A percentile compares a stretch with the other conserved stretches of the same genome.
Conservation (phyloP, 108 stramenopile species). For the Nitzschia sp. region DNA sequence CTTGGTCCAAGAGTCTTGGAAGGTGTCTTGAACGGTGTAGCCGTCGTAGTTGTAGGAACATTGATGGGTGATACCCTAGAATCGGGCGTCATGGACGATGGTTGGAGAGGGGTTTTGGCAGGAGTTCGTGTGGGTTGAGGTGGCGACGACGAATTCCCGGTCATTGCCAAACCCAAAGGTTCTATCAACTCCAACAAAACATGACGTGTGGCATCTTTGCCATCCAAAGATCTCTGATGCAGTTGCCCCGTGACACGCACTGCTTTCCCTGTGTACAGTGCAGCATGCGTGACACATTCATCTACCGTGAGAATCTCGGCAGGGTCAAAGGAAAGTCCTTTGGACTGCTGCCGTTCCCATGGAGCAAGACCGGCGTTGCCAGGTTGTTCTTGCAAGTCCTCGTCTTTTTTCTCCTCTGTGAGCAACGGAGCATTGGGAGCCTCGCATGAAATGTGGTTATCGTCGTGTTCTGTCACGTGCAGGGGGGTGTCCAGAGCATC, state of each 20-base stretch:
- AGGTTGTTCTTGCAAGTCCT: neutral
- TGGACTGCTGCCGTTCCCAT: slow-evolving; percentile 40
- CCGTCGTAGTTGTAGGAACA: neutral
- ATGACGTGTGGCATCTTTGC: neutral
- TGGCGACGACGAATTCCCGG: neutral
- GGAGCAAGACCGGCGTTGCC: slow-evolving; percentile 10
- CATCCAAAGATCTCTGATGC: slow-evolving; percentile 12
- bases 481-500: no score
- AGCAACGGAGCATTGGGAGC: no score
- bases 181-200: slow-evolving; percentile 18
- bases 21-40: slow-evolving; percentile 10
- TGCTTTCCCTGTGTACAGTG: slow-evolving; percentile 11
- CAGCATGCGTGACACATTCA: slow-evolving; percentile 20
- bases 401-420: slow-evolving; percentile 15
- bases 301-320: slow-evolving; percentile 37
- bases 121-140: neutral
- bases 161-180: neutral
- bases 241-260: slow-evolving; percentile 31
- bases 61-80: neutral
- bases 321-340: slow-evolving; percentile 21
- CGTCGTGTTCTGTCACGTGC: no score
- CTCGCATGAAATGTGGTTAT: no score
- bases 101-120: neutral
- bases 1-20: slow-evolving; percentile 14
- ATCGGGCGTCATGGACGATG: neutral